A percentile compares a stretch with the other conserved stretches of the same genome.
Conservation (phyloP, 164 flowering plant genomes). For the Sedum album region DNA sequence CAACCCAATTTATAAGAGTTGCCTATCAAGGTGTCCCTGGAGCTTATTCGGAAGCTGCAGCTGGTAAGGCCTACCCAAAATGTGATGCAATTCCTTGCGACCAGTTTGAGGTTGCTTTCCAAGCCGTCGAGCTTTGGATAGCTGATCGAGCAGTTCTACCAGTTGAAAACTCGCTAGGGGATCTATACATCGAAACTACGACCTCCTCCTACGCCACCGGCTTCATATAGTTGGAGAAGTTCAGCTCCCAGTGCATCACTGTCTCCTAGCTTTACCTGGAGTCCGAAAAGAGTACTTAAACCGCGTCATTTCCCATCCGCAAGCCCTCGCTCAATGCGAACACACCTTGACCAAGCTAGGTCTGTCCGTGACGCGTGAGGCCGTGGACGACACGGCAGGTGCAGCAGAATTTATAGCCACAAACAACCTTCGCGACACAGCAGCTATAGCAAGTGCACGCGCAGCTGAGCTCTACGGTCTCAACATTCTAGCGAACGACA, state of each 20-base stretch:
- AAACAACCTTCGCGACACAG: slow-evolving; percentile 52
- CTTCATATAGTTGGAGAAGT: slow-evolving; percentile 76
- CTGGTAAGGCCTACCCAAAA: slow-evolving; percentile 77
- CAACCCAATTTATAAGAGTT: slow-evolving; percentile 38
- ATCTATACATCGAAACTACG: slow-evolving; percentile 60
- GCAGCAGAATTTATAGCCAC: slow-evolving; percentile 58
- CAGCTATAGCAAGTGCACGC: slow-evolving; percentile 55
- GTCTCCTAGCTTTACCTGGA: slow-evolving; percentile 61
- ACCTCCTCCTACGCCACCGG: slow-evolving; percentile 65
- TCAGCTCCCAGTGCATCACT: slow-evolving; percentile 67
- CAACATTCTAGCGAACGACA: slow-evolving; percentile 45
- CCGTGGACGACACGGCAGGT: slow-evolving; percentile 68
- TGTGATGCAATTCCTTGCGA: no score
- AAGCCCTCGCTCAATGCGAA: slow-evolving; percentile 68
- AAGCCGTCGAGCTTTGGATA: slow-evolving; percentile 74
- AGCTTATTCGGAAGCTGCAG: no score
- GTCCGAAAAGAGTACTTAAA: slow-evolving; percentile 40
- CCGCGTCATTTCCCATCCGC: slow-evolving; percentile 52
- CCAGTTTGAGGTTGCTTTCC: no score
- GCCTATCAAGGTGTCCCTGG: no score
- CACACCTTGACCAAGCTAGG: slow-evolving; percentile 48
- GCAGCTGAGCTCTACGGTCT: no score
- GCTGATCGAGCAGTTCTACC: no score
- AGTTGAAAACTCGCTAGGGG: slow-evolving; percentile 71
- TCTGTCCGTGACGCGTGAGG: slow-evolving; percentile 44